Base-by-base conservation (phyloP, 352 stramenopile species). In the Globisporangium perplexum region DNA sequence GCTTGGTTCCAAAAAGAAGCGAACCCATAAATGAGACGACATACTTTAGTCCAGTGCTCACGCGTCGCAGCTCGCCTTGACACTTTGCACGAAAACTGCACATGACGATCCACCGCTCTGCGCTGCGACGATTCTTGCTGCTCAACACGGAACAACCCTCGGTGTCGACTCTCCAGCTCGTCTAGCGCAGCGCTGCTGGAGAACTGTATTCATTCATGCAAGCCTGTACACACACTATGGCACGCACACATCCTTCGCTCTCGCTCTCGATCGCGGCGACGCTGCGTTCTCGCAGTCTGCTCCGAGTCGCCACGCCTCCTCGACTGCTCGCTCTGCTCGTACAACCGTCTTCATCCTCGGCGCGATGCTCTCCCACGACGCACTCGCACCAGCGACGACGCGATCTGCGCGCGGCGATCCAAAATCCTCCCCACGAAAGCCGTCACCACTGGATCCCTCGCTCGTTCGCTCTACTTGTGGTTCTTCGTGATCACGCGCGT, bases 401-500 rank as follows among this genome's bases (percentile, higher is more conserved):
- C n/a, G n/a, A n/a, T n/a, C n/a, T n/a, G n/a, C n/a, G n/a, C n/a
- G n/a, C 18, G 18, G 20, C 30, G 28, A 36, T 49, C 44, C 14
- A 49, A 41, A 20, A 24, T 6, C 17, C 28, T 5, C 30, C 20
- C 36, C 23, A 18, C 33, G 8, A 10, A 1, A 15, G 8, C 31
- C n/a, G n/a, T n/a, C n/a, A n/a, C n/a, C n/a, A n/a, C n/a, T n/a
- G n/a, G n/a, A n/a, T n/a, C n/a, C n/a, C n/a, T n/a, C n/a, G n/a
- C n/a, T n/a, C n/a, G n/a, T n/a, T n/a, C n/a, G n/a, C 31, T n/a
- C 50, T 56, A 57, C 50, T 56, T 53, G 56, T 57, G 54, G 44
- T 57, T 47, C 42, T 62, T 62, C 4, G 50, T 53, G 50, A 90
- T 87, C 31, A 91, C 72, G 39, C 77, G 71, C 28, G 82, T 90